A percentile compares a stretch with the other conserved stretches of the same genome.
Conservation (phyloP, 2,329 filamentous ascomycete species). For the Byssochlamys sp. region DNA sequence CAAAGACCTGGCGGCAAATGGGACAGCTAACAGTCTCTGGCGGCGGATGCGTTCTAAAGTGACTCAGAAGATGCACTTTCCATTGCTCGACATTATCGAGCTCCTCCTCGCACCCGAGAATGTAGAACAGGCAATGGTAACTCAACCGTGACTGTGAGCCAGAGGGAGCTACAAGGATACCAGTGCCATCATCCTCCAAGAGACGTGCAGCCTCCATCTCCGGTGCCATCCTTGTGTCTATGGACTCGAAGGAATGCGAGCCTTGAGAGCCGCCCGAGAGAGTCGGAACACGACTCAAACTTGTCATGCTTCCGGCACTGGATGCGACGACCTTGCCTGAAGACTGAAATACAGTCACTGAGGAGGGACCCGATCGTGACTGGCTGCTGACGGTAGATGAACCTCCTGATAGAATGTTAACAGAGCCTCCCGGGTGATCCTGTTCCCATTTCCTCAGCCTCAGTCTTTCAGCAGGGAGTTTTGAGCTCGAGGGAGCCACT, state of each 20-base stretch:
- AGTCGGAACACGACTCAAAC: slow-evolving; percentile 19
- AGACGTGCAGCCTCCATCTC: slow-evolving; percentile 15
- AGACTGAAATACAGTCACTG: not conserved
- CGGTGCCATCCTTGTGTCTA: slow-evolving; percentile 18
- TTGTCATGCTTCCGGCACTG: slow-evolving; percentile 7
- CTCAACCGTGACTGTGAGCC: slow-evolving; percentile 2
- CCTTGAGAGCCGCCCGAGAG: slow-evolving; percentile 23
- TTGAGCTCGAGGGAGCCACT: not conserved
- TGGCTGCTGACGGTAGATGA: slow-evolving; percentile 2
- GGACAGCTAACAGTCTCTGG: slow-evolving; percentile 35
- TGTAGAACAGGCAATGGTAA: slow-evolving; percentile 36
- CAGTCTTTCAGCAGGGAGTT: slow-evolving; percentile 10
- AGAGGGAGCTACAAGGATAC: slow-evolving; percentile 18
- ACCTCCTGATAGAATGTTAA: slow-evolving; percentile 5
- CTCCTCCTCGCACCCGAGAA: slow-evolving; percentile 33
- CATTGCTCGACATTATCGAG: slow-evolving; percentile 31
- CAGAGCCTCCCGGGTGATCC: slow-evolving; percentile 9
- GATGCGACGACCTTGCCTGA: slow-evolving; percentile 1
- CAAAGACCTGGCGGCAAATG: slow-evolving; percentile 23
- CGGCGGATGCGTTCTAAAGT: slow-evolving; percentile 33
- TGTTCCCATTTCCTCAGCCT: slow-evolving; percentile 16
- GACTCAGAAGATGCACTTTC: slow-evolving; percentile 37
- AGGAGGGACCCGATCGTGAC: not conserved
- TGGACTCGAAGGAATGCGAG: slow-evolving; percentile 20
- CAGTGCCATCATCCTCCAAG: slow-evolving; percentile 20